Evolutionary conservation across 805 yeast genomes (phyloP), one percentile per base, ranked within the genome.

Genomic region (Wickerhamomyces xylosicus): DNA sequence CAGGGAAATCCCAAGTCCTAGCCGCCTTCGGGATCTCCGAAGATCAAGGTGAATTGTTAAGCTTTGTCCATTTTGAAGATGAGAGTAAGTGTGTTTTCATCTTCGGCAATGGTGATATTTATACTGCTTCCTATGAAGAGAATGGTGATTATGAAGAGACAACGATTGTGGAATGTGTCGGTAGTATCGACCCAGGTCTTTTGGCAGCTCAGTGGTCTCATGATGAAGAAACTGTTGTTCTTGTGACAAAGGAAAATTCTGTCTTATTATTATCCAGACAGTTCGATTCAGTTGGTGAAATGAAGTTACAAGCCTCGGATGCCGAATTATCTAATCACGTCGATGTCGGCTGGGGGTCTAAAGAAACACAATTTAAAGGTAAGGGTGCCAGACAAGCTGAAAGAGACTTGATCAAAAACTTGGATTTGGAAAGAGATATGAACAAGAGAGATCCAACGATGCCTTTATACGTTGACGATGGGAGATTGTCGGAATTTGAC

Each of bases 341-440:
- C 29, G 80, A 90, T 20, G 96, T 92, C 33, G 99, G 99, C 19
- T 92, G 99, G 99, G 99, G 99, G 54, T 84, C 82, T 45, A 79
- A 81, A 48, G 97, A 90, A 58, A 92, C 99, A 0, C 99, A 92
- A 62, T 92, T 92, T 59, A 78, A 82, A 59, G 99, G 99, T 37
- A 79, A 74, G 53, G 98, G 98, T 46, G 92, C 84, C 22, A 80
- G 79, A 51, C 86, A 83, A 7, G 54, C 74, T 43, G 94, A 83
- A 60, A 71, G 90, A 59, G 67, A 78, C 52, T 56, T 67, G 42
- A 54, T 67, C 32, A 63, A 63, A 42, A 66, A 64, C 5, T 53
- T 89, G 1, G 92, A 89, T 17, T 58, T 80, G 43, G 83, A 75
- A 47, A 62, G 78, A 43, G 82, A 78, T 43, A 72, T 72, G 40